These are phyloP conservation scores for Neophaeococcomyces aloes DNA, from an alignment of 2,329 filamentous ascomycete species.

Conservation along the genomic window DNA sequence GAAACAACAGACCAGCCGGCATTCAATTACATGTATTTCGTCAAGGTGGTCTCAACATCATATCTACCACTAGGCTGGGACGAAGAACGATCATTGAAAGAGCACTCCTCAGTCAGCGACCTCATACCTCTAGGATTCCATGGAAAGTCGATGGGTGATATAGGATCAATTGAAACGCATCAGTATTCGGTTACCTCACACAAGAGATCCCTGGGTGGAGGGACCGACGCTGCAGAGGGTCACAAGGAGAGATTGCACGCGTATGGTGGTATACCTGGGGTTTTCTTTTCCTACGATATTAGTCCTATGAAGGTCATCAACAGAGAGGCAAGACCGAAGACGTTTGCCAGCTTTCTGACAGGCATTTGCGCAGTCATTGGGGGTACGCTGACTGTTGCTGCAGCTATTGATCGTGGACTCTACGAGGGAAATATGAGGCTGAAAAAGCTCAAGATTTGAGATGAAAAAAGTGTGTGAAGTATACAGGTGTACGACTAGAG, in stretches of 20 bases:
- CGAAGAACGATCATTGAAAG: constrained; percentile 38
- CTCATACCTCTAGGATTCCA: constrained; percentile 57
- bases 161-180: constrained; percentile 88
- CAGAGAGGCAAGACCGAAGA: constrained; percentile 79
- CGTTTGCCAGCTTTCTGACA: constrained; percentile 82
- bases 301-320: constrained; percentile 99
- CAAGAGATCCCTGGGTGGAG: constrained; percentile 75
- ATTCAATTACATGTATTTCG: constrained; percentile 98
- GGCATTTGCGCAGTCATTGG: constrained; percentile 91
- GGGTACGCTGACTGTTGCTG: constrained; percentile 89
- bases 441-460: constrained; percentile 65
- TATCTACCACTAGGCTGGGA: constrained; percentile 90
- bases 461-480: no score
- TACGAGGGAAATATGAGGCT: constrained; percentile 79
- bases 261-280: constrained; percentile 82
- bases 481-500: background rate
- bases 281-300: constrained; percentile 99
- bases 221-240: constrained; percentile 73
- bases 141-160: constrained; percentile 52
- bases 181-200: constrained; percentile 98
- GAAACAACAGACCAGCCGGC: constrained; percentile 71
- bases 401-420: constrained; percentile 78
- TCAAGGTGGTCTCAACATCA: constrained; percentile 94
- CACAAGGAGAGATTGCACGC: constrained; percentile 89
- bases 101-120: constrained; percentile 36